These are phyloP conservation scores for Solanum okadae DNA, from an alignment of 257 asterid species.

Conservation along the genomic window DNA sequence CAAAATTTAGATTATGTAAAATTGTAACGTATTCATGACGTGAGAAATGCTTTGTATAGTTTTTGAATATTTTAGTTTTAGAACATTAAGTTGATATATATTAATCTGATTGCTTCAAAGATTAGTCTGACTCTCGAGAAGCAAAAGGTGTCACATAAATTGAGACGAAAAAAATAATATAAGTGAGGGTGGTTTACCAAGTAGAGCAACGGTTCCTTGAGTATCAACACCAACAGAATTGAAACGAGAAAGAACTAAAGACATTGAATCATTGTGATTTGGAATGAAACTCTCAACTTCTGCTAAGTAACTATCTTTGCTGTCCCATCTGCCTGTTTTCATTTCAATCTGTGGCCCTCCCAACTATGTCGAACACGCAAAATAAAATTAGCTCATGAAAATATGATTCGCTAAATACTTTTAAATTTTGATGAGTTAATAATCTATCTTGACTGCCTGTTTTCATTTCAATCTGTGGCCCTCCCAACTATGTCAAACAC, in stretches of 20 bases:
- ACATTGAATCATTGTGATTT: slow-evolving; percentile 53
- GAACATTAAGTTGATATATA: not conserved
- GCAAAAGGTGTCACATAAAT: fast-evolving
- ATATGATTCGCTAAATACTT: not conserved
- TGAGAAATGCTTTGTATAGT: not conserved
- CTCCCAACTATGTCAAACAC: no score
- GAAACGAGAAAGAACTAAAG: slow-evolving; percentile 47
- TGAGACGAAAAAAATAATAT: fast-evolving
- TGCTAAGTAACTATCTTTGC: slow-evolving; percentile 33
- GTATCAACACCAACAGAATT: slow-evolving; percentile 45
- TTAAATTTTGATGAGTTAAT: not conserved
- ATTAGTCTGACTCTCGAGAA: not conserved
- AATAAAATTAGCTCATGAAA: not conserved
- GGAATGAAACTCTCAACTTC: slow-evolving; percentile 49
- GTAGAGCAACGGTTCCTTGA: slow-evolving; percentile 59
- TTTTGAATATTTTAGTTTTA: not conserved
- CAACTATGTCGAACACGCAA: slow-evolving; percentile 16
- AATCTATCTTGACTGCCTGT: no score
- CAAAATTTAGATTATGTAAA: no score
- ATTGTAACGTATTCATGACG: not conserved
- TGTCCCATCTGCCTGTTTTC: slow-evolving; percentile 75
- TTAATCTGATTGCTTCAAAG: not conserved
- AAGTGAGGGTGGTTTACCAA: slow-evolving; percentile 18
- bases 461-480: no score
- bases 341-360: slow-evolving; percentile 58